Conservation (phyloP, 257 asterid genomes). For the Fraxinus pennsylvanica region DNA sequence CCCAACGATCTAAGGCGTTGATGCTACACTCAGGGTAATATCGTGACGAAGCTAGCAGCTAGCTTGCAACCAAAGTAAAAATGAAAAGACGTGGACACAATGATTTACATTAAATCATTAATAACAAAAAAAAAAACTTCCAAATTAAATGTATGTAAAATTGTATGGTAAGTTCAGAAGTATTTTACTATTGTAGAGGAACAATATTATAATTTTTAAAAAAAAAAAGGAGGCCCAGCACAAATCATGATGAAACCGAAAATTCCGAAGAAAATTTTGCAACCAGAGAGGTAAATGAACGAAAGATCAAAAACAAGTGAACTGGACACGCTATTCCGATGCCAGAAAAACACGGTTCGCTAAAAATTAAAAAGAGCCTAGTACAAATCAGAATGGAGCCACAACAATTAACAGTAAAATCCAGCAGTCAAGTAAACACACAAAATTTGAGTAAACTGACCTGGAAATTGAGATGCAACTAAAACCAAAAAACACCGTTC, state of each 20-base stretch:
- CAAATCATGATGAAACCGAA: background rate
- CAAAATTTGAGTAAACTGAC: slow-evolving; percentile 7
- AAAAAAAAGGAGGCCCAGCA: background rate
- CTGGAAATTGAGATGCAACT: background rate
- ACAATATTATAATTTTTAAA: too few relatives aligned
- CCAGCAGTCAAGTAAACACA: background rate
- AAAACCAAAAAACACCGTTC: background rate
- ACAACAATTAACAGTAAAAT: background rate
- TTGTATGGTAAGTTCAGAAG: too few relatives aligned
- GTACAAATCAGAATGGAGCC: background rate
- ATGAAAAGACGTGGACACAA: too few relatives aligned
- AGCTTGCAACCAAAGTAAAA: too few relatives aligned
- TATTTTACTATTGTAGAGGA: too few relatives aligned
- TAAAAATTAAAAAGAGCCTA: background rate
- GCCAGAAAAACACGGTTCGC: background rate
- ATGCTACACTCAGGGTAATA: too few relatives aligned
- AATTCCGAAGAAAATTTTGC: background rate
- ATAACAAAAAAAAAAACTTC: too few relatives aligned
- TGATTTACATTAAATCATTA: too few relatives aligned
- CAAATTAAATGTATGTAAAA: too few relatives aligned
- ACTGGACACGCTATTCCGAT: background rate
- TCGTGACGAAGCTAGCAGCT: too few relatives aligned
- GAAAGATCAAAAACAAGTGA: background rate
- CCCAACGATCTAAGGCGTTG: background rate
- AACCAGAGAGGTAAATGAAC: background rate